These are phyloP conservation scores for Leptographium lundbergii DNA, from an alignment of 2,329 filamentous ascomycete species.

Conservation along the genomic window DNA sequence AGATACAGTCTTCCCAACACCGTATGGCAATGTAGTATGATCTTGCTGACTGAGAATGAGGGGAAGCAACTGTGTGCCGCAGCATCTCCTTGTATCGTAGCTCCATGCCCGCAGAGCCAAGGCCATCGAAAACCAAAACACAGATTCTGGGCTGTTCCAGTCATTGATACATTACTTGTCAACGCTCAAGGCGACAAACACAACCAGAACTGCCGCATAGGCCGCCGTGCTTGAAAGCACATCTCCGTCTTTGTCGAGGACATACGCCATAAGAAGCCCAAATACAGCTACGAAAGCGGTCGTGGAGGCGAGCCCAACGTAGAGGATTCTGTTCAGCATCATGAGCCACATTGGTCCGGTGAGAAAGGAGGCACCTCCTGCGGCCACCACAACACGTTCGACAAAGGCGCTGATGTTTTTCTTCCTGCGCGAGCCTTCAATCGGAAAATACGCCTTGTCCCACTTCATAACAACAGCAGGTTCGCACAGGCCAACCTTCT, in stretches of 20 bases:
- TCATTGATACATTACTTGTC: background rate
- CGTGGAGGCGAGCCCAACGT: background rate
- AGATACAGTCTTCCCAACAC: background rate
- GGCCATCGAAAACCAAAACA: background rate
- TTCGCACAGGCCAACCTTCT: background rate
- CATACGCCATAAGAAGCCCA: background rate
- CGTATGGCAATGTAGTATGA: background rate
- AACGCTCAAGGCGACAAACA: background rate
- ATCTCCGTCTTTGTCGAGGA: background rate
- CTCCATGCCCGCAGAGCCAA: no score
- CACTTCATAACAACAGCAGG: background rate
- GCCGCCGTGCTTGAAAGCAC: background rate
- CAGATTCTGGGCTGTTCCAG: background rate
- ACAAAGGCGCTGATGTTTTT: background rate
- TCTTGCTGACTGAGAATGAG: background rate
- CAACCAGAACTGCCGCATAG: background rate
- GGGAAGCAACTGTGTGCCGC: background rate
- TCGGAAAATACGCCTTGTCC: background rate
- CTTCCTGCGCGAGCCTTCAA: background rate
- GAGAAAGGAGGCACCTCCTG: background rate
- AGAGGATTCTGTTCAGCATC: background rate
- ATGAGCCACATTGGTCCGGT: background rate
- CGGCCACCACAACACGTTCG: background rate
- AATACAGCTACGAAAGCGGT: background rate
- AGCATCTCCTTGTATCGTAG: no score